Percentiles rank a stretch among this genome's conserved stretches.
These are phyloP conservation scores for Quercus agrifolia DNA, from an alignment of 306 rosid genomes.

Conservation along the genomic window DNA sequence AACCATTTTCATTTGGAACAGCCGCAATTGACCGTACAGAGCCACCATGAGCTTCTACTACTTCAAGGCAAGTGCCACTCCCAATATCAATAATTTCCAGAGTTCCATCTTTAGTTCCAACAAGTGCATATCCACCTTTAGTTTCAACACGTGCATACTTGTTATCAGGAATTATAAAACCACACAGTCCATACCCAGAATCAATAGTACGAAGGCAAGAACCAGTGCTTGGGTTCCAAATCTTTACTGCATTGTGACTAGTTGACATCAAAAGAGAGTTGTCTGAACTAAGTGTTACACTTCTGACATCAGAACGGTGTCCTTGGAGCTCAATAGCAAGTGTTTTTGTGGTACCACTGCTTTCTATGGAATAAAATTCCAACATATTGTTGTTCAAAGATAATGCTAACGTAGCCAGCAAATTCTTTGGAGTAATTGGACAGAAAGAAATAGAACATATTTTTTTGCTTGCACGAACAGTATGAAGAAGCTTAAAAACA, in stretches of 20 bases:
- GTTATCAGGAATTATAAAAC: constrained; percentile 66
- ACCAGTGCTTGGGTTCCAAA: constrained; percentile 92
- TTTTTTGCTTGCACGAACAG: constrained; percentile 79
- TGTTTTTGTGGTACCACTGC: constrained; percentile 40
- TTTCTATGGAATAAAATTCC: constrained; percentile 72
- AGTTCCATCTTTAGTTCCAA: constrained; percentile 87
- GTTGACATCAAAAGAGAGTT: constrained; percentile 86
- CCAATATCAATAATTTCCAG: constrained; percentile 82
- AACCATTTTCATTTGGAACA: constrained; percentile 69
- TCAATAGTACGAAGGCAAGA: constrained; percentile 94
- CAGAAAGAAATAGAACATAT: constrained; percentile 86
- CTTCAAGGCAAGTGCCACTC: constrained; percentile 78
- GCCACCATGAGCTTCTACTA: constrained; percentile 84
- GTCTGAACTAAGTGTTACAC: constrained; percentile 88
- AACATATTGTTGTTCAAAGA: constrained; percentile 83
- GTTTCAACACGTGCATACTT: constrained; percentile 94
- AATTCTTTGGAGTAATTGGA: constrained; percentile 68
- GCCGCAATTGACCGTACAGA: constrained; percentile 63
- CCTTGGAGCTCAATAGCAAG: constrained; percentile 85
- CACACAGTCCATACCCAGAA: constrained; percentile 83
- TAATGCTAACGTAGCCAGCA: constrained; percentile 68
- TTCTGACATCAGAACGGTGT: constrained; percentile 85
- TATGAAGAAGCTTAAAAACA: constrained; percentile 82
- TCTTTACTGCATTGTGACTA: constrained; percentile 87
- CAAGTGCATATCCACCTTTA: constrained; percentile 79